These are phyloP conservation scores for Pythium pectinolyticum DNA, from an alignment of 352 stramenopile species.

Conservation along the genomic window DNA sequence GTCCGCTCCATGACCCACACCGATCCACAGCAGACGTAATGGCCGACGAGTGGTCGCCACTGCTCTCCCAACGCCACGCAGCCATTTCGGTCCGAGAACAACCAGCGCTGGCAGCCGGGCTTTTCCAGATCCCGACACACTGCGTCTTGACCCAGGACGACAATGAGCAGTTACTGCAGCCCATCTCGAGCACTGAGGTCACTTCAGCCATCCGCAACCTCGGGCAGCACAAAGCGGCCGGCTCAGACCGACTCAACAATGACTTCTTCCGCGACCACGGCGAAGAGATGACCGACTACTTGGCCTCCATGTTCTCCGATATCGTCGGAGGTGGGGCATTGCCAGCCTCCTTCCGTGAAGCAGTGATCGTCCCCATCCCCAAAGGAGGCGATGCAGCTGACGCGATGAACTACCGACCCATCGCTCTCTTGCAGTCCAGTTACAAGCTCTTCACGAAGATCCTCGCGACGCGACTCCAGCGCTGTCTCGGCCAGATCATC, in stretches of 20 bases:
- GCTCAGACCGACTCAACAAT: constrained; percentile 16
- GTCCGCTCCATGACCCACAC: no score
- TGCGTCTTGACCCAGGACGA: neutral
- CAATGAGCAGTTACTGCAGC: neutral
- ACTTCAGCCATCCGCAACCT: neutral
- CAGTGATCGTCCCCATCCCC: constrained; percentile 22
- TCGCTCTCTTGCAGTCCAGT: constrained; percentile 23
- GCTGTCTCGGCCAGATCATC: constrained; percentile 1
- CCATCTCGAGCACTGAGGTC: constrained; percentile 5
- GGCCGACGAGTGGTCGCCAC: neutral
- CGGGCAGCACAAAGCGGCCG: constrained; percentile 5
- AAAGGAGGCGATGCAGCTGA: constrained; percentile 25
- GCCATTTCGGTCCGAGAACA: neutral
- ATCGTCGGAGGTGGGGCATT: neutral
- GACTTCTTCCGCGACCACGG: constrained; percentile 18
- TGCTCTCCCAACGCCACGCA: neutral
- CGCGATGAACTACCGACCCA: constrained; percentile 28
- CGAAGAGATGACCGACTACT: neutral
- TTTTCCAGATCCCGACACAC: no score
- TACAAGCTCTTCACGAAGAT: constrained; percentile 35
- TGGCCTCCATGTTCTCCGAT: neutral
- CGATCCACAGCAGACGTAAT: neutral
- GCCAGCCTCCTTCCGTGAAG: neutral
- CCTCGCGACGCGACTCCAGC: constrained; percentile 5
- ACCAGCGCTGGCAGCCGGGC: no score